Evolutionary conservation across 345 rosid species (phyloP).

Genomic region (Salix viminalis): DNA sequence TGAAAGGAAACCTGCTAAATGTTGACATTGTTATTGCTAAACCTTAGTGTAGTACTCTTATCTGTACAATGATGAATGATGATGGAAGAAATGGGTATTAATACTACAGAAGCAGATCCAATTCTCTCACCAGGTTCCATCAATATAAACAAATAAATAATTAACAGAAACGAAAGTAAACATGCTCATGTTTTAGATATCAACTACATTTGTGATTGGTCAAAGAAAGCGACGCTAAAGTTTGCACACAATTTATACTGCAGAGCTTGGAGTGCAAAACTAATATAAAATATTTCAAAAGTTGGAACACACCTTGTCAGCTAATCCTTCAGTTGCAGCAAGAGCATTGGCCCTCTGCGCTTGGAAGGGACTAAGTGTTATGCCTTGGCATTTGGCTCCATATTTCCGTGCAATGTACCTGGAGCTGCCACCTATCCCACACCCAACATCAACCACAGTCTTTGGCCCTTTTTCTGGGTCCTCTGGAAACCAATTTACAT

Average conservation of each 20-base stretch:
- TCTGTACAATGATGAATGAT: too few species aligned
- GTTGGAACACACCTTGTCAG: conserved; percentile 38
- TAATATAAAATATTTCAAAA: too few species aligned
- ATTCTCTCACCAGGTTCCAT: neutral
- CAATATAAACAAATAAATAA: neutral
- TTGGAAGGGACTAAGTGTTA: conserved; percentile 82
- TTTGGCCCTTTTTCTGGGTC: conserved; percentile 39
- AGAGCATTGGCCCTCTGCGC: conserved; percentile 73
- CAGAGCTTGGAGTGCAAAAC: neutral
- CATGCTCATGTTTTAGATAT: too few species aligned
- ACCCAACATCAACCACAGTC: conserved; percentile 86
- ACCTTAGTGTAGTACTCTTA: neutral
- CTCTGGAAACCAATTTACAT: conserved; percentile 18
- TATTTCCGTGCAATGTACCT: conserved; percentile 64
- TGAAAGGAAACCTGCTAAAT: conserved; percentile 57
- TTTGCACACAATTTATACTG: too few species aligned
- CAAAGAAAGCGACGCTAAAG: too few species aligned
- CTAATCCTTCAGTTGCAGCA: conserved; percentile 59
- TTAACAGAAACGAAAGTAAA: too few species aligned
- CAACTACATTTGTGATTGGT: too few species aligned
- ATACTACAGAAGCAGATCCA: neutral
- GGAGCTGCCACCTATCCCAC: conserved; percentile 96
- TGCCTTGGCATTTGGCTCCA: conserved; percentile 65
- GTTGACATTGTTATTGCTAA: neutral
- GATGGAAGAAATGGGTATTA: too few species aligned